Base-by-base conservation (phyloP, 306 rosid species). In the Sophora flavescens region DNA sequence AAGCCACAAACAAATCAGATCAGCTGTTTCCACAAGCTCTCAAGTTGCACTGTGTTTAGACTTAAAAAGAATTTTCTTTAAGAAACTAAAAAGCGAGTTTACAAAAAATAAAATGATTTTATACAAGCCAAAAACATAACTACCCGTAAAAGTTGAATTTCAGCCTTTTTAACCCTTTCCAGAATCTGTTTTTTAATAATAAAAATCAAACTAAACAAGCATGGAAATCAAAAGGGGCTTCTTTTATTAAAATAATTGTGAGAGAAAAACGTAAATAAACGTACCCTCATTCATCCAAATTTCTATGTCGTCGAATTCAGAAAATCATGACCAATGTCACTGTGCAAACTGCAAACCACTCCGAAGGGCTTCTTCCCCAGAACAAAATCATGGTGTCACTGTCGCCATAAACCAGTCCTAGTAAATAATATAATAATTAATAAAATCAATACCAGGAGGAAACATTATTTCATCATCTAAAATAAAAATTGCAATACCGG, bases 21-120 rank as follows among this genome's bases (percentile, higher is more conserved):
- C 95, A 94, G 84, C 97, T 94, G 71, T 59, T 94, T 53, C 91
- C 93, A 81, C 98, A 94, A 76, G 96, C 97, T 85, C 98, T 88
- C 11, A 96, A 30, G 32, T 2, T 30, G 2, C 32, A 30, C 32
- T 30, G 1, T 3, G 32, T 22, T 22, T 22, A 22, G 22, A 22
- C 22, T 1, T 22, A 22, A 22, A 22, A 22, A n/a, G n/a, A n/a
- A n/a, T n/a, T n/a, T n/a, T n/a, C n/a, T n/a, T n/a, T n/a, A n/a
- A n/a, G n/a, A n/a, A n/a, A n/a, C n/a, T n/a, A n/a, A n/a, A n/a
- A n/a, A n/a, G n/a, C n/a, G n/a, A n/a, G n/a, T n/a, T n/a, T n/a
- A n/a, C n/a, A n/a, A n/a, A n/a, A n/a, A n/a, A n/a, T n/a, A n/a
- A 22, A 22, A 22, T 22, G 22, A 22, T 22, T 22, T 22, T 22